Evolutionary conservation across 495 filamentous ascomycete species (phyloP).

Genomic region (Trichoderma virens): DNA sequence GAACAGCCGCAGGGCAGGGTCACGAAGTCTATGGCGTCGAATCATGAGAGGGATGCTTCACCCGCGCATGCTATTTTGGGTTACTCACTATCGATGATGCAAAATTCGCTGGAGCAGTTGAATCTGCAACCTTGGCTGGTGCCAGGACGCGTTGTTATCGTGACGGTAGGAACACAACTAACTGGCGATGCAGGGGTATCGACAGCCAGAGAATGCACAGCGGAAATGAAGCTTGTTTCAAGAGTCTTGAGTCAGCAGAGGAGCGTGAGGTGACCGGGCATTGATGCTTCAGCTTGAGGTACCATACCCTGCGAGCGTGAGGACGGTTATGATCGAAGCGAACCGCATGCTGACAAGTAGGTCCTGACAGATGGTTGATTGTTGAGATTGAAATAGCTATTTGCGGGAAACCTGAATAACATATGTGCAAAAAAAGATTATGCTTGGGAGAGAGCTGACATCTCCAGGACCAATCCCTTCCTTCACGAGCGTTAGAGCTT

Average conservation of each 20-base stretch:
- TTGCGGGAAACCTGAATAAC: no score
- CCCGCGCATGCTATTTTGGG: no score
- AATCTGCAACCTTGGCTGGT: not conserved
- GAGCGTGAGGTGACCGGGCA: not conserved
- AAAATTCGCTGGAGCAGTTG: conserved; percentile 2
- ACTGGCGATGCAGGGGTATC: not conserved
- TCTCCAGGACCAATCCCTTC: no score
- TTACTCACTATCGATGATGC: conserved; percentile 9
- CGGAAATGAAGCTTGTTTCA: not conserved
- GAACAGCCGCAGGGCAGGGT: conserved; percentile 9
- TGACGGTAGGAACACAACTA: conserved; percentile 5
- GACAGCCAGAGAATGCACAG: not conserved
- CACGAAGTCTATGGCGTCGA: not conserved
- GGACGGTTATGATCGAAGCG: not conserved
- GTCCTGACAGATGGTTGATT: no score
- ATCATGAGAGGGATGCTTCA: no score
- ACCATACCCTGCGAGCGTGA: not conserved
- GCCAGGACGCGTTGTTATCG: not conserved
- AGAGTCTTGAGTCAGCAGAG: not conserved
- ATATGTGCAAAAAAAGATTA: no score
- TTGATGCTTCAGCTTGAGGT: not conserved
- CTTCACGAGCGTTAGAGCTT: not conserved
- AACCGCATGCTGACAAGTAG: not conserved
- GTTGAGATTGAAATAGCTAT: not conserved
- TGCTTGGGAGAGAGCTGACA: no score